Evolutionary conservation across 441 rosid species (phyloP), one percentile per base, ranked within the genome.

Genomic region (Melastoma candidum): DNA sequence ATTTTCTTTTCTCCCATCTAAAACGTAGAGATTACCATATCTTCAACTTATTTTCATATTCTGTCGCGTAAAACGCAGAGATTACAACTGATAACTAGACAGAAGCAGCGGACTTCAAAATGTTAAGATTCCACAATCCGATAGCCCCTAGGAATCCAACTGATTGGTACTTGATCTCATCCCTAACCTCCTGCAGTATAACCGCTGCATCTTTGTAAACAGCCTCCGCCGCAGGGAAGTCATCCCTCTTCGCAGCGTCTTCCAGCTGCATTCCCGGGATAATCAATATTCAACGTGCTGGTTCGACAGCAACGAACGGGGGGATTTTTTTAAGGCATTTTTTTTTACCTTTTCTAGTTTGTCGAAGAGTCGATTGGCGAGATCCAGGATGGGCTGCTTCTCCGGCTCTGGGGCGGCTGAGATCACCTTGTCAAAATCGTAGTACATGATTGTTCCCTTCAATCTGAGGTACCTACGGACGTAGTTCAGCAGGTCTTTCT

Each of bases 291-390:
- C 43, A 45, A 39, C 4, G 46, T 14, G 10, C 11, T 26, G 2
- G 7, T 8, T 36, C 12, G 25, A 39, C 56, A 52, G 41, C 39
- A 39, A 39, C 43, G 11, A 52, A 36, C 13, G 56, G 22, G 12
- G 25, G 26, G 27, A 26, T 9, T 14, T 17, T 17, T 17, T 17
- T 17, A 17, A 17, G 22, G n/a, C 24, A 13, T 39, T 5, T 9
- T 50, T 26, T 12, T 54, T 48, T 67, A 83, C 96, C 95, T 81
- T 76, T 59, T 88, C 97, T 14, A 82, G 72, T 46, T 77, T 85
- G 75, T 85, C 84, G 46, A 88, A 85, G 70, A 88, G 64, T 77
- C 83, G 83, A 72, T 79, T 84, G 65, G 95, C 96, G 53, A 92
- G 73, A 70, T 78, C 77, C 6, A 64, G 77, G 57, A 84, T 89